Evolutionary conservation across 371 early-diverging fungal genomes (phyloP), one percentile per base, ranked within the genome.

Genomic region (Parasitella parasitica): DNA sequence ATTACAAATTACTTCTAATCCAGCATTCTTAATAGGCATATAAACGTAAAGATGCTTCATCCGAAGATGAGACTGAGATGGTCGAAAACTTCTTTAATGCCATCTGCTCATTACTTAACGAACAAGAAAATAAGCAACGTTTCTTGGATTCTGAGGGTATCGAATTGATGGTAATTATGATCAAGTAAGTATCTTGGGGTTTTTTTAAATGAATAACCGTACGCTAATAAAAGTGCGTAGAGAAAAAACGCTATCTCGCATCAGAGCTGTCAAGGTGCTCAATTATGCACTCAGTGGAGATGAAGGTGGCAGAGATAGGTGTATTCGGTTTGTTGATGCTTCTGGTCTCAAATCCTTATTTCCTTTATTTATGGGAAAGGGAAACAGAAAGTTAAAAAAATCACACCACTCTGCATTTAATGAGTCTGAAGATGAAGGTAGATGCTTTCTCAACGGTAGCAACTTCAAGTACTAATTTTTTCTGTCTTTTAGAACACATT

Each of bases 71-170:
- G 66, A 76, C 84, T 39, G 97, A 97, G 64, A 81, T 91, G 78
- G 78, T 97, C 73, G 97, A 95, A 64, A 96, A 95, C 65, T 78
- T 91, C 26, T 94, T 97, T 67, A 91, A 94, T 69, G 76, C 86
- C 0, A 56, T 97, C 27, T 93, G 92, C 61, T 86, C 85, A 54
- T 74, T 79, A 13, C 58, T 90, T 26, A 76, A 78, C 13, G 86
- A 86, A 35, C 71, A 75, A 24, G 83, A 84, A 63, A 85, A 77
- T 52, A 95, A 95, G 77, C 61, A 59, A 27, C 59, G 64, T 8
- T 96, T 97, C 69, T 67, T 92, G 18, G 86, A 90, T 24, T 84
- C 76, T 2, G 97, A 97, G 67, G 98, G 98, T 8, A 78, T 94
- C 13, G 97, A 96, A 72, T 70, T 97, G 53, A 91, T 97, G 93